A percentile compares a stretch with the other conserved stretches of the same genome.
Evolutionary conservation across 1,284 basidiomycete genomes (phyloP).

Genomic region (Cutaneotrichosporon mucoides): DNA sequence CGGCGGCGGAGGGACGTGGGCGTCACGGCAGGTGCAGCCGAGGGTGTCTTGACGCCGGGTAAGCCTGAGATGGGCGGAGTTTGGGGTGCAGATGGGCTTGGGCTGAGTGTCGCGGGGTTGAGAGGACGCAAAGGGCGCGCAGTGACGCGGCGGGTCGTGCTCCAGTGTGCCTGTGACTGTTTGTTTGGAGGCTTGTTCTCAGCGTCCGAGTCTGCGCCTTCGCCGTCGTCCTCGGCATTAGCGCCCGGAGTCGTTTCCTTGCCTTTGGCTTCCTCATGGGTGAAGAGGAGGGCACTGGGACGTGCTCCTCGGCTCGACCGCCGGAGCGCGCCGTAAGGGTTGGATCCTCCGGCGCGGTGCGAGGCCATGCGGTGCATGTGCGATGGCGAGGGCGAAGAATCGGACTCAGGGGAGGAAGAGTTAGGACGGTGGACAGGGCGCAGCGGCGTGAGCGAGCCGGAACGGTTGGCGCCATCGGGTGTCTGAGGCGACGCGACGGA

Average conservation of each 20-base stretch:
- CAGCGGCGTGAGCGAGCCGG: conserved; percentile 2
- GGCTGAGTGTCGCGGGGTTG: background rate
- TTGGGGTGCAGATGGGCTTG: background rate
- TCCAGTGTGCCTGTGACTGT: conserved; percentile 1
- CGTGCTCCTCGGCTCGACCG: background rate
- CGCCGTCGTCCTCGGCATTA: background rate
- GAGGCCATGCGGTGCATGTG: conserved; percentile 23
- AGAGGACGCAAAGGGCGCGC: background rate
- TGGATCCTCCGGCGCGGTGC: conserved; percentile 11
- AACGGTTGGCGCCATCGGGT: background rate
- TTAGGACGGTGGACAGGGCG: background rate
- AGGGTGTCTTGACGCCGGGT: background rate
- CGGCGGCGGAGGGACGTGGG: background rate
- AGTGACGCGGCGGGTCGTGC: conserved; percentile 17
- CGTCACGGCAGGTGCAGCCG: background rate
- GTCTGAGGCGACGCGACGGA: background rate
- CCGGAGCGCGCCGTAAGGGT: conserved; percentile 29
- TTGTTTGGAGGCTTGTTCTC: background rate
- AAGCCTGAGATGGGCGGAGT: background rate
- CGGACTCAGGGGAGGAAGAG: background rate
- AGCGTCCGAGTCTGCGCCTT: conserved; percentile 2
- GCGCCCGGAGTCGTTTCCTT: too few relatives aligned
- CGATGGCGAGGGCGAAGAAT: conserved; percentile 4
- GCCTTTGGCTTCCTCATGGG: background rate
- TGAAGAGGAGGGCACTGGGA: background rate